phyloP scores from a whole-genome alignment of 2,329 filamentous ascomycete genomes.

The Sporothrix luriei region DNA sequence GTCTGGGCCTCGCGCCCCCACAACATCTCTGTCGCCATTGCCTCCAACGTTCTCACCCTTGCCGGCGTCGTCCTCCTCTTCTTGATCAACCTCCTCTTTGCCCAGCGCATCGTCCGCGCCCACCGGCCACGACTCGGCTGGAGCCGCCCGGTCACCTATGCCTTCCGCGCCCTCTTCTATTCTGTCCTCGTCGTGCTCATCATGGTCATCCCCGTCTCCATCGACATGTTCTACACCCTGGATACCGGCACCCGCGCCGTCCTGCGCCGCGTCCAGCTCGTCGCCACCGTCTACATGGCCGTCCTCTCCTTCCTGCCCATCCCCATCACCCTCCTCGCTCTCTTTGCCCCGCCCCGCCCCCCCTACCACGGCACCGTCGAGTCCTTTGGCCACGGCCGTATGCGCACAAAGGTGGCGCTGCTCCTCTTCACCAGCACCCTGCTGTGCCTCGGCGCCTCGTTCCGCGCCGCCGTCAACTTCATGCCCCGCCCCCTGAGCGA shows the following conservation, averaged over 20 bases:
- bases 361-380: constrained; percentile 47
- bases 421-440: constrained; percentile 61
- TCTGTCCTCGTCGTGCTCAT: constrained; percentile 61
- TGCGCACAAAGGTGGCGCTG: constrained; percentile 67
- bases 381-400: constrained; percentile 67
- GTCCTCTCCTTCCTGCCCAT: constrained; percentile 68
- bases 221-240: constrained; percentile 70
- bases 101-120: constrained; percentile 73
- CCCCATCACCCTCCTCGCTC: constrained; percentile 53
- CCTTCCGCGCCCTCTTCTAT: constrained; percentile 61
- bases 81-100: constrained; percentile 75
- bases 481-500: constrained; percentile 51
- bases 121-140: constrained; percentile 72
- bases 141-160: constrained; percentile 54
- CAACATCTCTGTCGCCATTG: constrained; percentile 53
- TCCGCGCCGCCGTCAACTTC: constrained; percentile 65
- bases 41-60: constrained; percentile 69
- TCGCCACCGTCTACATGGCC: constrained; percentile 63
- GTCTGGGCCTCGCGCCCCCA: constrained; percentile 53
- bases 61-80: constrained; percentile 76
- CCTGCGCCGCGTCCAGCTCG: constrained; percentile 66
- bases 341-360: constrained; percentile 49
- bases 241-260: constrained; percentile 51
- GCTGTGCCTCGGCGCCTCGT: constrained; percentile 69
- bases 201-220: constrained; percentile 65